Evolutionary conservation across 139 green algal genomes (phyloP).

Genomic region (Chlamydomonas incerta): DNA sequence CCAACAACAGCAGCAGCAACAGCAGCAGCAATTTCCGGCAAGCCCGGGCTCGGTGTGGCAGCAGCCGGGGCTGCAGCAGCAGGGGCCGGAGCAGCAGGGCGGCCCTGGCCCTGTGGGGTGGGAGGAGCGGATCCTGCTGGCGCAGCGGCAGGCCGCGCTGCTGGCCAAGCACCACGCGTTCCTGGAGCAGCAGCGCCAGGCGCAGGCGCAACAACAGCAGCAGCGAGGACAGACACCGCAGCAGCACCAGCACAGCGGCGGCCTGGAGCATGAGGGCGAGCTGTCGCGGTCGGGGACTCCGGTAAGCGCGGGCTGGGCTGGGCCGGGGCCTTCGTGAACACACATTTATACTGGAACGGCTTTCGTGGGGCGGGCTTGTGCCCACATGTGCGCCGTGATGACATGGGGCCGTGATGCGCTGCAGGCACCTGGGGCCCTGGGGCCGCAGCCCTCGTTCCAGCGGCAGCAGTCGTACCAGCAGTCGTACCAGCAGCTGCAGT

Average conservation of each 20-base stretch:
- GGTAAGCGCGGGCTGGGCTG: no score
- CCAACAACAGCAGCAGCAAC: background rate
- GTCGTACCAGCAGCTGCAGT: background rate
- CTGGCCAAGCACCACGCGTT: background rate
- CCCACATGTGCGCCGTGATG: no score
- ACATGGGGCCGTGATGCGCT: no score
- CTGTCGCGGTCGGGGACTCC: no score
- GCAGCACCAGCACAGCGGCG: background rate
- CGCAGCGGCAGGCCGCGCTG: background rate
- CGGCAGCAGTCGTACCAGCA: background rate
- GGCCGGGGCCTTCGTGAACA: no score
- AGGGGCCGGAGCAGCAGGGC: no score
- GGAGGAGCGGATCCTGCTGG: background rate
- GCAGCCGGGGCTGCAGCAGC: background rate
- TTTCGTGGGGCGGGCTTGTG: no score
- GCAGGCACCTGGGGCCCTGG: no score
- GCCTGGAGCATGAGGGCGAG: background rate
- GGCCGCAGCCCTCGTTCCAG: background rate
- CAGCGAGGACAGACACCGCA: background rate
- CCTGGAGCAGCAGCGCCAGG: slow-evolving; percentile 16
- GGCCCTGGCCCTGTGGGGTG: no score
- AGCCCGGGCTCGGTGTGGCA: background rate
- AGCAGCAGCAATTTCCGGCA: no score
- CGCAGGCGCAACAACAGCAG: background rate
- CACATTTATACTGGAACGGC: no score